phyloP scores from a whole-genome alignment of 2,329 filamentous ascomycete genomes.

The Cercospora beticola region DNA sequence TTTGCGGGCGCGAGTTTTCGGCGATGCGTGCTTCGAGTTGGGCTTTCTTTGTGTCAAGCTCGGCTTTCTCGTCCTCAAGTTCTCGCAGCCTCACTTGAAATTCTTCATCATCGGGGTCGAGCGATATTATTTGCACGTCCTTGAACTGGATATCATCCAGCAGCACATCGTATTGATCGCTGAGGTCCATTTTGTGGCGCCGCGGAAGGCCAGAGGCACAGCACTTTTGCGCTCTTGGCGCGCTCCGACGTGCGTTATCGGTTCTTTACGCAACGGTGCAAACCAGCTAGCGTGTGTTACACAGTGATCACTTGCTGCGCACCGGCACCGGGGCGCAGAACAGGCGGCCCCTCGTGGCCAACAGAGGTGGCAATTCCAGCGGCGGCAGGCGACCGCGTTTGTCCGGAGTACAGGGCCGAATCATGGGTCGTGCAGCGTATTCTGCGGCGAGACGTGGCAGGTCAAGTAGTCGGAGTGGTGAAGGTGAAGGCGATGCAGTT shows the following conservation, averaged over 20 bases:
- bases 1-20: slow-evolving; percentile 13
- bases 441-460: background rate
- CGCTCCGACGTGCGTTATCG: too few relatives aligned
- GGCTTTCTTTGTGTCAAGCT: slow-evolving; percentile 6
- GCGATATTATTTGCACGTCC: slow-evolving; percentile 32
- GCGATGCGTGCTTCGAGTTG: slow-evolving; percentile 6
- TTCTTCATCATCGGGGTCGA: slow-evolving; percentile 36
- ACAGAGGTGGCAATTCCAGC: background rate
- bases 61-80: slow-evolving; percentile 24
- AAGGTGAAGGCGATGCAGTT: background rate
- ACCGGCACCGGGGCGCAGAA: background rate
- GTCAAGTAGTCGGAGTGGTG: background rate
- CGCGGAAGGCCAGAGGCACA: background rate
- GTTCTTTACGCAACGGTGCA: too few relatives aligned
- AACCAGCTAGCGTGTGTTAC: background rate
- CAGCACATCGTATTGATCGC: slow-evolving; percentile 25
- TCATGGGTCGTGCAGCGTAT: background rate
- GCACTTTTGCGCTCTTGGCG: background rate
- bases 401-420: background rate
- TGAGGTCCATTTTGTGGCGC: background rate
- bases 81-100: slow-evolving; percentile 29
- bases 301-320: background rate
- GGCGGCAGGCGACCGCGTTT: background rate
- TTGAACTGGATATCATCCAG: slow-evolving; percentile 39
- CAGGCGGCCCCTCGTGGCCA: slow-evolving; percentile 1